Evolutionary conservation across 1,284 basidiomycete species (phyloP).

Genomic region (Laetiporus sulphureus): DNA sequence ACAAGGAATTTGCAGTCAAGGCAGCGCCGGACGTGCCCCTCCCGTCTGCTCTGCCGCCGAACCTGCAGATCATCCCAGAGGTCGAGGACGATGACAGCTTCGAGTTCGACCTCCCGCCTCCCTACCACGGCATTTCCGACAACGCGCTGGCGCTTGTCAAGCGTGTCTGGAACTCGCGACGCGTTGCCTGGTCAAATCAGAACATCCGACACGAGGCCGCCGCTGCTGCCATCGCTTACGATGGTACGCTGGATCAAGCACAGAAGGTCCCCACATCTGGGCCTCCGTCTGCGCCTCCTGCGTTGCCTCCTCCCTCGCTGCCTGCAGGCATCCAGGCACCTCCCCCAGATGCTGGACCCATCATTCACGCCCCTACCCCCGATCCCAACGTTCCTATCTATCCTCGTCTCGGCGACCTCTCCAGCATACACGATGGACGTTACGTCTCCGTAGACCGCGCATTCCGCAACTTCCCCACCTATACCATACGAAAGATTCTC

Average conservation of each 20-base stretch:
- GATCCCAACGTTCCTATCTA: conserved; percentile 37
- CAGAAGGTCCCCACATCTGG: too few relatives aligned
- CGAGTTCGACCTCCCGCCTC: neutral
- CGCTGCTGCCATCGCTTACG: too few relatives aligned
- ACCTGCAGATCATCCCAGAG: too few relatives aligned
- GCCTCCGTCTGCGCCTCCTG: too few relatives aligned
- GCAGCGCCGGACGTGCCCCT: neutral
- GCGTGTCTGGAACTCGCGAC: conserved; percentile 5
- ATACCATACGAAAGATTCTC: conserved; percentile 60
- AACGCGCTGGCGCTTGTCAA: conserved; percentile 3
- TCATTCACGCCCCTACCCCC: conserved; percentile 8
- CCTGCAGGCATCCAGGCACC: too few relatives aligned
- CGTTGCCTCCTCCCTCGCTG: too few relatives aligned
- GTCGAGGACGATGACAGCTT: too few relatives aligned
- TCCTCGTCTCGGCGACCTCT: conserved; percentile 59
- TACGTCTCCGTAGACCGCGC: conserved; percentile 48
- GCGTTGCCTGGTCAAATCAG: conserved; percentile 1
- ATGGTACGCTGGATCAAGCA: too few relatives aligned
- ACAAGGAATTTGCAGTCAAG: too few relatives aligned
- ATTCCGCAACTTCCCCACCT: conserved; percentile 48
- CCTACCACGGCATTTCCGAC: conserved; percentile 7
- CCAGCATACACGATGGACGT: conserved; percentile 48
- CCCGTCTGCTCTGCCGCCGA: too few relatives aligned
- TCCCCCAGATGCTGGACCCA: neutral
- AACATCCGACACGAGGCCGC: too few relatives aligned